These are phyloP conservation scores for Acanthamoeba divionensis DNA, from an alignment of 208 protist genomes.

Conservation along the genomic window DNA sequence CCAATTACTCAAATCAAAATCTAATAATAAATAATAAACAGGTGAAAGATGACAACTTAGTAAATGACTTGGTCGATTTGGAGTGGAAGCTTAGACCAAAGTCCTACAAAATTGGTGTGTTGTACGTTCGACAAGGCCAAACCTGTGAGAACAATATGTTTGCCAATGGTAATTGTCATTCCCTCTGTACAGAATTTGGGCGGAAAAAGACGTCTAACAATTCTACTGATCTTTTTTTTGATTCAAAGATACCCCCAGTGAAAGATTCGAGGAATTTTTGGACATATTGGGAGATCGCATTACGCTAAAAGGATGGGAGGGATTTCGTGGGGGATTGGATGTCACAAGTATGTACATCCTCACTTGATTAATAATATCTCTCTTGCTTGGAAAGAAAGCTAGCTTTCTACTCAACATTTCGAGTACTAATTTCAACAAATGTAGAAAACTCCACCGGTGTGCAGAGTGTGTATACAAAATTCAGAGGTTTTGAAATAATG, in stretches of 20 bases:
- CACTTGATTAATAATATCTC: no score
- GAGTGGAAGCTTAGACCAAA: constrained; percentile 56
- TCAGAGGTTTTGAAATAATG: neutral
- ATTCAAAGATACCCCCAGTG: no score
- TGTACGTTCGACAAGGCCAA: constrained; percentile 48
- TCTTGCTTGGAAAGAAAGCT: no score
- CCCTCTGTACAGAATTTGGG: no score
- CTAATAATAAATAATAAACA: no score
- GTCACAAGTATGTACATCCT: constrained; percentile 3
- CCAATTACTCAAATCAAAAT: no score
- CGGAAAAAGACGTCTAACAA: no score
- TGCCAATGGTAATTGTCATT: constrained; percentile 41
- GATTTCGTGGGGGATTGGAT: constrained; percentile 52
- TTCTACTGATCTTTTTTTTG: no score
- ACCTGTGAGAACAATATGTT: constrained; percentile 45
- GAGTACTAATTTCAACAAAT: neutral
- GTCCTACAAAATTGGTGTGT: constrained; percentile 62
- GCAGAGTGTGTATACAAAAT: constrained; percentile 10
- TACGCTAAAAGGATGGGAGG: constrained; percentile 37
- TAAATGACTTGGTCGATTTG: neutral
- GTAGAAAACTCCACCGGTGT: constrained; percentile 9
- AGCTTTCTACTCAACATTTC: no score
- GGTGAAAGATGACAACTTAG: neutral
- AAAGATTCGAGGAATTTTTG: constrained; percentile 57
- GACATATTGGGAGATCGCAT: constrained; percentile 45